Evolutionary conservation across 192 early-diverging fungal species (phyloP).

Genomic region (Mortierella alpina): DNA sequence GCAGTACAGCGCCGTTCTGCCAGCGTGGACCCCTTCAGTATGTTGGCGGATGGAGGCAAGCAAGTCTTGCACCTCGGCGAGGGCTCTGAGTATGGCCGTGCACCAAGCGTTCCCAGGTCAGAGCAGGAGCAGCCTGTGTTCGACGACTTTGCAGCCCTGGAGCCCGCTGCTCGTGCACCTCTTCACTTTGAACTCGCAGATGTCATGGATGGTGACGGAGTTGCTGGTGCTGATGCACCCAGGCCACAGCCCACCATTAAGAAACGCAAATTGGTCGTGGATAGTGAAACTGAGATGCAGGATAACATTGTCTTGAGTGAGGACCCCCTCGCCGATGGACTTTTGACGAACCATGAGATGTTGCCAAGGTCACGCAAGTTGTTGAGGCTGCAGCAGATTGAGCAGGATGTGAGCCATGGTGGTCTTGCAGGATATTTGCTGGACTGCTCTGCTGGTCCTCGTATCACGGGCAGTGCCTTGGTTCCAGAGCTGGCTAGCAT

Average conservation of each 20-base stretch:
- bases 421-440: constrained; percentile 48
- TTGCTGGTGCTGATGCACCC: constrained; percentile 8
- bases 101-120: constrained; percentile 20
- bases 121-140: constrained; percentile 61
- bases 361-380: constrained; percentile 47
- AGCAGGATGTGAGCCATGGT: constrained; percentile 43
- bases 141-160: constrained; percentile 52
- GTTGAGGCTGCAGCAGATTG: constrained; percentile 46
- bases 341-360: constrained; percentile 48
- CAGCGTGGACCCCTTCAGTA: constrained; percentile 54
- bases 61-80: constrained; percentile 17
- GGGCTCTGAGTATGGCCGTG: constrained; percentile 39
- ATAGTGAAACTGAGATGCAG: constrained; percentile 75
- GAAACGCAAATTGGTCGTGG: constrained; percentile 71
- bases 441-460: constrained; percentile 39
- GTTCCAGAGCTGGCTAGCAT: constrained; percentile 52
- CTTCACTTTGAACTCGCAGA: constrained; percentile 69
- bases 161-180: constrained; percentile 60
- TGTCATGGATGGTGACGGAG: constrained; percentile 51
- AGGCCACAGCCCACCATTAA: constrained; percentile 45
- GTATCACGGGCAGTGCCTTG: constrained; percentile 37
- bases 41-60: constrained; percentile 22
- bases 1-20: constrained; percentile 38
- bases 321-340: constrained; percentile 60
- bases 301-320: constrained; percentile 42